A percentile compares a stretch with the other conserved stretches of the same genome.
These are phyloP conservation scores for Coemansia erecta DNA, from an alignment of 192 early-diverging fungal genomes.

Conservation along the genomic window DNA sequence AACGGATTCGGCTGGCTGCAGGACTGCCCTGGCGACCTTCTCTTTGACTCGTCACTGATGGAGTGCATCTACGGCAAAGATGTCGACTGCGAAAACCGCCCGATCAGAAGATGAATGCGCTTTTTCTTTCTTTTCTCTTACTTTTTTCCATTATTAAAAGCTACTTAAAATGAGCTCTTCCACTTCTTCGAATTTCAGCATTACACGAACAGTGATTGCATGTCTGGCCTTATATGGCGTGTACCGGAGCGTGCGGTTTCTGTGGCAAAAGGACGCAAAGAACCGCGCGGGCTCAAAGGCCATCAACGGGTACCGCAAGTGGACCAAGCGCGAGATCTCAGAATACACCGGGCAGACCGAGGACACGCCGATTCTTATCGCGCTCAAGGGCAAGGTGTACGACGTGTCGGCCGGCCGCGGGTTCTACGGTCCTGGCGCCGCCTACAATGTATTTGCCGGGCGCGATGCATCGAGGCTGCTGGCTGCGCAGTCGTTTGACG, in stretches of 20 bases:
- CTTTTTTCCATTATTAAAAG: neutral
- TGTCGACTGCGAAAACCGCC: conserved; percentile 31
- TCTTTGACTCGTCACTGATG: conserved; percentile 37
- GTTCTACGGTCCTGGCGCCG: conserved; percentile 88
- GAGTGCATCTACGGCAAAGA: conserved; percentile 30
- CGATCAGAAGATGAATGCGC: neutral
- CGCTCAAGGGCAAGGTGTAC: conserved; percentile 80
- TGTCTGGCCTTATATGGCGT: conserved; percentile 24
- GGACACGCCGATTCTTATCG: conserved; percentile 71
- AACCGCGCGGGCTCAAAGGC: conserved; percentile 18
- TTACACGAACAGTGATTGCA: conserved; percentile 11
- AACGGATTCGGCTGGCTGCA: conserved; percentile 47
- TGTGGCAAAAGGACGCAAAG: conserved; percentile 32
- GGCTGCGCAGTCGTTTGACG: conserved; percentile 88
- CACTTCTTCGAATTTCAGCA: neutral
- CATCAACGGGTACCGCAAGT: conserved; percentile 12
- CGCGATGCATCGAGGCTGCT: conserved; percentile 90
- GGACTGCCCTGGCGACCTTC: conserved; percentile 32
- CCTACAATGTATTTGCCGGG: conserved; percentile 94
- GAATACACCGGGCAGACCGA: conserved; percentile 18
- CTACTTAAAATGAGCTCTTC: neutral
- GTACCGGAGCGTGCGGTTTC: conserved; percentile 5
- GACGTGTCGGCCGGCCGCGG: conserved; percentile 82
- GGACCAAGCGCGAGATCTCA: conserved; percentile 47
- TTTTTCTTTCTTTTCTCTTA: neutral